A percentile compares a stretch with the other conserved stretches of the same genome.
phyloP scores from a whole-genome alignment of 768 basidiomycete genomes.

The Rhizopogon rudus region DNA sequence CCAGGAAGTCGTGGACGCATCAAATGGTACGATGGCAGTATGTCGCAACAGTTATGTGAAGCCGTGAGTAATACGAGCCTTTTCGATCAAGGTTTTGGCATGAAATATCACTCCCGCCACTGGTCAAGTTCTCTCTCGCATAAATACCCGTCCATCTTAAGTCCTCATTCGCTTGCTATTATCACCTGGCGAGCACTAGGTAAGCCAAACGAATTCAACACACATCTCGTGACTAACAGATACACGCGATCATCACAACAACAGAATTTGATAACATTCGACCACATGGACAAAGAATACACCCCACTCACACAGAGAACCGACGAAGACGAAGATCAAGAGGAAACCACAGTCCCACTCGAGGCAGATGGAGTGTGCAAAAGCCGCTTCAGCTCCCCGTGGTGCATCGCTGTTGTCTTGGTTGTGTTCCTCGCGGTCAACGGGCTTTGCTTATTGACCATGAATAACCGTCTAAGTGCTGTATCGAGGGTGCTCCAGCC shows the following conservation, averaged over 20 bases:
- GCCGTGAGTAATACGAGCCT: not conserved
- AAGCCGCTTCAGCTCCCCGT: not conserved
- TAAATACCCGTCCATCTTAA: not conserved
- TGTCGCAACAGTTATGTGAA: not conserved
- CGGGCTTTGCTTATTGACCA: slow-evolving; percentile 14
- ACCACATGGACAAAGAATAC: slow-evolving; percentile 16
- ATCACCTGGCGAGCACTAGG: not conserved
- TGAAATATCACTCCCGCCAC: not conserved
- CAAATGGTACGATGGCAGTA: not conserved
- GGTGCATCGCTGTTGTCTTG: slow-evolving; percentile 13
- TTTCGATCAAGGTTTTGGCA: not conserved
- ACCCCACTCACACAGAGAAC: slow-evolving; percentile 3
- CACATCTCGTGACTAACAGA: not conserved
- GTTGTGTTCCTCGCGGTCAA: slow-evolving; percentile 19
- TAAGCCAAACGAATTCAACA: not conserved
- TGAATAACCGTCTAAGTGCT: slow-evolving; percentile 11
- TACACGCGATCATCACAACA: not conserved
- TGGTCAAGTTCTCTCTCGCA: not conserved
- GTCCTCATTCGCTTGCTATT: not conserved
- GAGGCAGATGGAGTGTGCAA: not conserved
- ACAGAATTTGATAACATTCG: not conserved
- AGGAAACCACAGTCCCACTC: not conserved
- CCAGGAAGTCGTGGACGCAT: not conserved
- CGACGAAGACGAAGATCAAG: slow-evolving; percentile 13
- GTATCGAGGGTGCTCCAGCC: slow-evolving; percentile 14